Base-by-base conservation (phyloP, 345 rosid species). In the Euclidium syriacum region DNA sequence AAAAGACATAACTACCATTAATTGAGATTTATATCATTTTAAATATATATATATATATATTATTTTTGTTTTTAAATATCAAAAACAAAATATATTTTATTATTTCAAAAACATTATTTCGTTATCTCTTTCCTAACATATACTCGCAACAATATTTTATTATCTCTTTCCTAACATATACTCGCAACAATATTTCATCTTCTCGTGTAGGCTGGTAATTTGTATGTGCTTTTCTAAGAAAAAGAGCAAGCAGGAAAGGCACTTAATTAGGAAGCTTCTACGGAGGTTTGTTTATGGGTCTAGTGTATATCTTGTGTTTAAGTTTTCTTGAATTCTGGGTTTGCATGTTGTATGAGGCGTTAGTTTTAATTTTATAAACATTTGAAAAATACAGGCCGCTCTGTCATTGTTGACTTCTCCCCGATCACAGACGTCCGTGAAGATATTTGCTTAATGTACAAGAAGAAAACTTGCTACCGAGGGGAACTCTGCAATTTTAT, bases 401-500 rank as follows among this genome's bases (percentile, higher is more conserved):
- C 87, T 1, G 81, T 87, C 42, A 87, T 87, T 49, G 86, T 77
- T 19, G 87, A 83, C 40, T 87, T 79, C 68, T 87, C 88, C 19
- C 84, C 95, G 0, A 87, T 87, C 32, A 82, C 87, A 0, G 85
- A 83, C 49, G 82, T 84, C 62, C 79, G 90, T 4, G 88, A 81
- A 67, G 91, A 91, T 15, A 87, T 88, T 12, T 87, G 95, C 55
- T 58, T 88, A 64, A 86, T 82, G 46, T 82, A 77, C 44, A 88
- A 87, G 62, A 88, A 87, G 68, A 80, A 78, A 34, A 71, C 74
- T 0, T 87, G 95, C 70, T 80, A 77, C 48, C 79, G 86, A 22
- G 90, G 95, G 56, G 95, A 86, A 7, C 84, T 84, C 66, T 87
- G 95, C 80, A 87, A 84, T 46, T 87, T 87, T 50, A 87, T 84